A percentile compares a stretch with the other conserved stretches of the same genome.
phyloP scores from a whole-genome alignment of 805 yeast species.

The Hanseniaspora lindneri region DNA sequence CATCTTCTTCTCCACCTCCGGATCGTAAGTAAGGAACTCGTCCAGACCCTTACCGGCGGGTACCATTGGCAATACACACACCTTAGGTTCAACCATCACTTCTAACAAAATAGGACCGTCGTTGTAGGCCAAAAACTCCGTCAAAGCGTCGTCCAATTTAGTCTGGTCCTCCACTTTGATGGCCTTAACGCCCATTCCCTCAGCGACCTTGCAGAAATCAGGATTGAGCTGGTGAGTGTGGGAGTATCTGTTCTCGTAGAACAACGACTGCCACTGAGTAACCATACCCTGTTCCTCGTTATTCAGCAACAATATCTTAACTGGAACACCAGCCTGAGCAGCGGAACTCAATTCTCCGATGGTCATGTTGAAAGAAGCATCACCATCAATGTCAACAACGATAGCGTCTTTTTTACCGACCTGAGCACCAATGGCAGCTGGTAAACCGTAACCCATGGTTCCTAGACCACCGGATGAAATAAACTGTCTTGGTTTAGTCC shows the following conservation, averaged over 20 bases:
- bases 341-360: conserved; percentile 86
- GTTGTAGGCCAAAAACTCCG: conserved; percentile 56
- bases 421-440: conserved; percentile 98
- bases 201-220: conserved; percentile 82
- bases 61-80: conserved; percentile 96
- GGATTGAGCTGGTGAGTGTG: conserved; percentile 96
- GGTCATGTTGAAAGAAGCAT: conserved; percentile 98
- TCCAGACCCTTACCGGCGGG: conserved; percentile 92
- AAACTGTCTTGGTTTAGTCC: conserved; percentile 85
- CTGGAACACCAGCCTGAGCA: conserved; percentile 83
- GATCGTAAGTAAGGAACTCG: conserved; percentile 81
- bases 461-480: conserved; percentile 99
- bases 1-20: conserved; percentile 64
- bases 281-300: conserved; percentile 99
- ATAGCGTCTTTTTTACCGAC: conserved; percentile 87
- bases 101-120: conserved; percentile 84
- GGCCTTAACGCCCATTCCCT: conserved; percentile 85
- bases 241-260: conserved; percentile 94
- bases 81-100: conserved; percentile 76
- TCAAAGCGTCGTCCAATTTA: conserved; percentile 46
- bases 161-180: conserved; percentile 59
- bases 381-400: conserved; percentile 96
- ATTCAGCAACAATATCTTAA: conserved; percentile 78
- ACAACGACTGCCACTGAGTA: conserved; percentile 96
- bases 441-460: conserved; percentile 96